Evolutionary conservation across 2,329 filamentous ascomycete genomes (phyloP).

Genomic region (Zopfia rhizophila): DNA sequence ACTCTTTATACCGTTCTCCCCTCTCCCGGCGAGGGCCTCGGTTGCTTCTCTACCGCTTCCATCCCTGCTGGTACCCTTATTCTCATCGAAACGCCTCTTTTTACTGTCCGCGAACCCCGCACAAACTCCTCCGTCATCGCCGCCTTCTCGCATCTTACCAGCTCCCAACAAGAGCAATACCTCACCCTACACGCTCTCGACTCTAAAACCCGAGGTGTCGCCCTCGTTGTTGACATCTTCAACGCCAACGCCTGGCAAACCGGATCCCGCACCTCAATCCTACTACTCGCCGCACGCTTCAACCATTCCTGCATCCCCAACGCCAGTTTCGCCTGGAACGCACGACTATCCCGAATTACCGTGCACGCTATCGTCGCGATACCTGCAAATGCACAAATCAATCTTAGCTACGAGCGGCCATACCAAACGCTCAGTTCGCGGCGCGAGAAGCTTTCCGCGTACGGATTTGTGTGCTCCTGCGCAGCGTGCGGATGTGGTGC

Average conservation of each 20-base stretch:
- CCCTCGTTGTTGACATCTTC: constrained; percentile 31
- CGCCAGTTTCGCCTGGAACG: constrained; percentile 40
- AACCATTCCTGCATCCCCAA: constrained; percentile 51
- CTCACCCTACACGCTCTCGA: constrained; percentile 24
- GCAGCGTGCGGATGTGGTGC: constrained; percentile 31
- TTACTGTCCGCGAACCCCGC: constrained; percentile 41
- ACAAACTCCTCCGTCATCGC: constrained; percentile 22
- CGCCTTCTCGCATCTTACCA: constrained; percentile 20
- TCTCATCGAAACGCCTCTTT: constrained; percentile 48
- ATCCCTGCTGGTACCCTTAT: constrained; percentile 48
- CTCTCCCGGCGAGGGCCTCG: constrained; percentile 48
- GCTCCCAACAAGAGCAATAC: constrained; percentile 23
- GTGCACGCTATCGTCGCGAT: constrained; percentile 43
- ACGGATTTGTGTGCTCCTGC: constrained; percentile 37
- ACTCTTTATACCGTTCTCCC: constrained; percentile 27
- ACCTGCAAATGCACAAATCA: constrained; percentile 41
- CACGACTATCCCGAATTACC: constrained; percentile 17
- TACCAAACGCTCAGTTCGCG: constrained; percentile 28
- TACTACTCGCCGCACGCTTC: constrained; percentile 43
- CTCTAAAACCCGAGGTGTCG: constrained; percentile 7
- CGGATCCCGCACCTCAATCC: constrained; percentile 34
- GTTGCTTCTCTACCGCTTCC: constrained; percentile 43
- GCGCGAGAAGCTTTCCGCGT: constrained; percentile 30
- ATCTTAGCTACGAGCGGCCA: constrained; percentile 39
- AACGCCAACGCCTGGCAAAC: constrained; percentile 35